These are phyloP conservation scores for Gnetum montanum DNA, from an alignment of 75 land plant genomes.

Conservation along the genomic window DNA sequence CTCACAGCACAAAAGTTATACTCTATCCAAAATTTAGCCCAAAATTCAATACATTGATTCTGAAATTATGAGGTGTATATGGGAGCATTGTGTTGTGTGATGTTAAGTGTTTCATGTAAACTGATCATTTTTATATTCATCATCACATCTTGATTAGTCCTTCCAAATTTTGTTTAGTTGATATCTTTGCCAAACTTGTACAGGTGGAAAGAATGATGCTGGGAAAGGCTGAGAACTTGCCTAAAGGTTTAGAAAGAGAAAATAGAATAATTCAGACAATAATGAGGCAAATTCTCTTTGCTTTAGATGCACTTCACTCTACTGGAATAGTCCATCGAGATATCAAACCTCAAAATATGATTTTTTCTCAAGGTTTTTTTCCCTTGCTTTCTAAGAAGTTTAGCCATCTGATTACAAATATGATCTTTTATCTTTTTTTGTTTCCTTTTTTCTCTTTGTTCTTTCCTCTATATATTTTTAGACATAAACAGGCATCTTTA, in stretches of 20 bases:
- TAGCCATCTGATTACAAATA: neutral
- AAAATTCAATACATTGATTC: too few species aligned
- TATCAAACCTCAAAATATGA: constrained; percentile 95
- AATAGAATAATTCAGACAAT: constrained; percentile 82
- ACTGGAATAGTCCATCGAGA: constrained; percentile 99
- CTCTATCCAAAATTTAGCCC: too few species aligned
- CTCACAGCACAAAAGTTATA: too few species aligned
- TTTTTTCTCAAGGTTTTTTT: constrained; percentile 83
- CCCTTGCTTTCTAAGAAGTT: neutral
- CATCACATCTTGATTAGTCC: too few species aligned
- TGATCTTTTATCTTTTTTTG: neutral
- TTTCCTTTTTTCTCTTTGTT: neutral
- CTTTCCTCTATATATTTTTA: too few species aligned
- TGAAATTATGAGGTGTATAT: too few species aligned
- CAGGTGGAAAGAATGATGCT: constrained; percentile 80
- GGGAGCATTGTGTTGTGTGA: too few species aligned
- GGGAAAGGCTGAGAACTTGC: constrained; percentile 66
- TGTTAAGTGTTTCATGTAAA: too few species aligned
- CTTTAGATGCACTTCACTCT: constrained; percentile 80
- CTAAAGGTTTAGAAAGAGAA: constrained; percentile 88
- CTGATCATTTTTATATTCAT: too few species aligned
- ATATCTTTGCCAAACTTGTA: neutral
- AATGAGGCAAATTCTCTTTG: constrained; percentile 73
- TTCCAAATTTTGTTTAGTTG: too few species aligned
- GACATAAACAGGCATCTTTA: neutral